Conservation (phyloP, 164 flowering plant species). For the Stephania cephalantha region DNA sequence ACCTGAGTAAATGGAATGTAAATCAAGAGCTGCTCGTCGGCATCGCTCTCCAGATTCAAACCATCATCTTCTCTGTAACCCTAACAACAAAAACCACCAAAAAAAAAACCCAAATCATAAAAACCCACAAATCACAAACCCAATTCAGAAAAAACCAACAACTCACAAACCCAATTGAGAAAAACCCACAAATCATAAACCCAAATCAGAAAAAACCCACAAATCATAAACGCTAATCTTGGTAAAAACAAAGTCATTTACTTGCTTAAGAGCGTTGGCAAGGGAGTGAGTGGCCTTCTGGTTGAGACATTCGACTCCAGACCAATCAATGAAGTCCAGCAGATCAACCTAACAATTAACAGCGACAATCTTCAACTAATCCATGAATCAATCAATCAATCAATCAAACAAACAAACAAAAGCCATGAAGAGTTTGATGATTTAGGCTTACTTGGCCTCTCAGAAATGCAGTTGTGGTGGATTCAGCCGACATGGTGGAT, state of each 20-base stretch:
- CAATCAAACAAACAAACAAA: background rate
- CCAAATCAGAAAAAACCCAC: background rate
- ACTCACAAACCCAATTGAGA: background rate
- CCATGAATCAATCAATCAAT: background rate
- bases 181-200: background rate
- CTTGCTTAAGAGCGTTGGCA: conserved; percentile 85
- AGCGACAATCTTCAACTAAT: background rate
- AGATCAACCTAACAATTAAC: conserved; percentile 67
- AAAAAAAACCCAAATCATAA: background rate
- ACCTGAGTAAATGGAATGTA: conserved; percentile 90
- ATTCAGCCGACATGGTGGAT: conserved; percentile 47
- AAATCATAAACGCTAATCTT: background rate
- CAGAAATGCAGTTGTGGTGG: conserved; percentile 33
- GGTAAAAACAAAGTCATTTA: conserved; percentile 2
- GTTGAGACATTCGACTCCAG: conserved; percentile 88
- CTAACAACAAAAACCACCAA: conserved; percentile 25
- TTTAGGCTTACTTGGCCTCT: conserved; percentile 30
- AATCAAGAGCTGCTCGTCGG: conserved; percentile 90
- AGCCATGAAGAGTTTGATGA: background rate
- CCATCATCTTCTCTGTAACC: conserved; percentile 91
- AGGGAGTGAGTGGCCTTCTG: conserved; percentile 56
- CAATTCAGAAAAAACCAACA: conserved; percentile 3
- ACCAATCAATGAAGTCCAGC: conserved; percentile 76
- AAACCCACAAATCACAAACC: background rate
- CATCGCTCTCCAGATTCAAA: conserved; percentile 83